Evolutionary conservation across 768 basidiomycete species (phyloP), one percentile per base, ranked within the genome.

Genomic region (Tylopilus felleus): DNA sequence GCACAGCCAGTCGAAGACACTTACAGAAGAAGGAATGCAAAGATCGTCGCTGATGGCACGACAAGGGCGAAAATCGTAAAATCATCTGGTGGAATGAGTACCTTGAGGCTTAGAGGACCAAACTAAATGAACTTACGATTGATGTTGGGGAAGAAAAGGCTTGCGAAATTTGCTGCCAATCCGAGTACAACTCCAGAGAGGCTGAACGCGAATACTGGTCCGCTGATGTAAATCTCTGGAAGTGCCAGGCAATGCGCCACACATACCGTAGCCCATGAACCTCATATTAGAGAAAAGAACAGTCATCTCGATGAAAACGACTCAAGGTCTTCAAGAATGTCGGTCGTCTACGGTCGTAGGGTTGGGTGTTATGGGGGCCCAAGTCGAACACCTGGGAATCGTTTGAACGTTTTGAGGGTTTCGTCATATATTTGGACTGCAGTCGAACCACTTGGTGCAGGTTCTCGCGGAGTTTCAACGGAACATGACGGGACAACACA

Each of bases 61-160:
- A 90, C 60, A 51, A 91, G 71, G 1, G 85, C 73, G 67, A 85
- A 91, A 33, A 88, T 83, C 6, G 78, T 81, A 62, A 86, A 92
- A 65, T 86, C 85, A 62, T 71, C 90, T 91, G 56, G 21, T 49
- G 47, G 44, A 29, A 21, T 27, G 47, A n/a, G 33, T 23, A 47
- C 51, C 39, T 42, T 36, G 46, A 47, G 41, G 27, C n/a, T n/a
- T 38, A n/a, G 46, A 16, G 25, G 42, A 31, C 19, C 48, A 39
- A 48, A 49, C 39, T 31, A 49, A 16, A 43, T 36, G 33, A 8
- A 72, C 83, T 48, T 63, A 90, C 90, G 74, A 65, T 84, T 82
- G 23, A 84, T 67, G 43, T 75, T 68, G 0, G 90, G 86, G 27
- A 90, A 73, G 69, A 91, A 90, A 42, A 84, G 66, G 46, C 53